Evolutionary conservation across 805 yeast species (phyloP).

Genomic region (Lipomyces oligophaga): DNA sequence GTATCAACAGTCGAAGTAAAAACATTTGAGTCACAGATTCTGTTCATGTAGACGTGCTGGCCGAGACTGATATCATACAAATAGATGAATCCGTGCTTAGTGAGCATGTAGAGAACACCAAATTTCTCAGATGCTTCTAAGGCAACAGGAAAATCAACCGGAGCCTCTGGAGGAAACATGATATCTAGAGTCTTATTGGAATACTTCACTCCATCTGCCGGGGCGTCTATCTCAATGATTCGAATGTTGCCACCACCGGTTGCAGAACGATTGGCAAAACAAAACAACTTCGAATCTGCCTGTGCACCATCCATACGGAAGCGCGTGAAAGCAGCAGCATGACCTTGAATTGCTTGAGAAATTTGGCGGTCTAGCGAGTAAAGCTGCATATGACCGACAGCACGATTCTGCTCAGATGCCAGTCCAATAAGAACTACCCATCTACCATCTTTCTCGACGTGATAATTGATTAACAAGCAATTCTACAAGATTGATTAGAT

Average conservation of each 20-base stretch:
- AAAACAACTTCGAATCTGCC: constrained; percentile 76
- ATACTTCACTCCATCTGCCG: constrained; percentile 74
- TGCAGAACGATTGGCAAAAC: constrained; percentile 85
- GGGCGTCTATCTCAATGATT: constrained; percentile 94
- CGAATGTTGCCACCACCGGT: constrained; percentile 76
- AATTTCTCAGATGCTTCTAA: constrained; percentile 79
- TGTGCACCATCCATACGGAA: constrained; percentile 70
- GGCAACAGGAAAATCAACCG: constrained; percentile 93
- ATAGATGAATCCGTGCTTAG: constrained; percentile 95
- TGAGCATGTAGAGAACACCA: constrained; percentile 83
- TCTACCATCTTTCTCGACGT: constrained; percentile 69
- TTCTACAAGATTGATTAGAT: constrained; percentile 40
- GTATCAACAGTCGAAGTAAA: constrained; percentile 80
- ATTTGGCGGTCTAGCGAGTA: constrained; percentile 83
- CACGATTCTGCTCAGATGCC: constrained; percentile 87
- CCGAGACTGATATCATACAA: constrained; percentile 92
- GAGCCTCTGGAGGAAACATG: constrained; percentile 94
- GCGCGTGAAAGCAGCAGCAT: constrained; percentile 84
- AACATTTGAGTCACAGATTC: constrained; percentile 93
- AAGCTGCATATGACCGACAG: constrained; percentile 94
- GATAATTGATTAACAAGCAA: constrained; percentile 87
- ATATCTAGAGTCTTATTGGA: constrained; percentile 87
- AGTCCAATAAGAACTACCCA: constrained; percentile 97
- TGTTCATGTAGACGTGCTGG: constrained; percentile 85
- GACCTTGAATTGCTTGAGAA: constrained; percentile 97